A percentile compares a stretch with the other conserved stretches of the same genome.
phyloP scores from a whole-genome alignment of 2,329 filamentous ascomycete species.

The Monilinia aucupariae region DNA sequence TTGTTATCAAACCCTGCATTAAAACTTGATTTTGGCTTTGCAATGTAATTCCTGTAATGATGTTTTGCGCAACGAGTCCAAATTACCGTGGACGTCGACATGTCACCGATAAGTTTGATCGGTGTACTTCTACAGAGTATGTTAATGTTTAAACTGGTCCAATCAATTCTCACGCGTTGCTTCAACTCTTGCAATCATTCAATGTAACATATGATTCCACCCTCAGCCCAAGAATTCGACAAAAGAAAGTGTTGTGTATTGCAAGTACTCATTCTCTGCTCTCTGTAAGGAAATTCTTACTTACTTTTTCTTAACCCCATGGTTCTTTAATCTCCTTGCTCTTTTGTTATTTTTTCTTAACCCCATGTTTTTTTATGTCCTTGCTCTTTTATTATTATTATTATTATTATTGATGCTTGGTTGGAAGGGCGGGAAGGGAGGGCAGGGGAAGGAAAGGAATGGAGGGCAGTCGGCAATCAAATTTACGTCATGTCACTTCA shows the following conservation, averaged over 20 bases:
- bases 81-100: neutral
- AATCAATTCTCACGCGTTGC: neutral
- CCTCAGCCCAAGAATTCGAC: neutral
- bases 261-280: slow-evolving; percentile 5
- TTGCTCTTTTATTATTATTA: too few species aligned
- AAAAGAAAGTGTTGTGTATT: neutral
- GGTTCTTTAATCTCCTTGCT: neutral
- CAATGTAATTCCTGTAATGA: neutral
- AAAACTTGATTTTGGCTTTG: neutral
- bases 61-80: neutral
- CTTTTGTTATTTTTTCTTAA: neutral
- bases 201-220: neutral
- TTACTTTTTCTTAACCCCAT: slow-evolving; percentile 2
- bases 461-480: neutral
- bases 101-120: too few species aligned
- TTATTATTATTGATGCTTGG: too few species aligned
- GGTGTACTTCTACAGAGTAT: neutral
- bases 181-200: too few species aligned
- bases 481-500: neutral
- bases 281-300: neutral
- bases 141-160: neutral
- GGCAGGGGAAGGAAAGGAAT: neutral
- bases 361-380: too few species aligned
- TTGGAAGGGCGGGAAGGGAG: neutral
- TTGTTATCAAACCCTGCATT: neutral